Conservation (phyloP, 2,329 filamentous ascomycete species). For the Colletotrichum zoysiae region DNA sequence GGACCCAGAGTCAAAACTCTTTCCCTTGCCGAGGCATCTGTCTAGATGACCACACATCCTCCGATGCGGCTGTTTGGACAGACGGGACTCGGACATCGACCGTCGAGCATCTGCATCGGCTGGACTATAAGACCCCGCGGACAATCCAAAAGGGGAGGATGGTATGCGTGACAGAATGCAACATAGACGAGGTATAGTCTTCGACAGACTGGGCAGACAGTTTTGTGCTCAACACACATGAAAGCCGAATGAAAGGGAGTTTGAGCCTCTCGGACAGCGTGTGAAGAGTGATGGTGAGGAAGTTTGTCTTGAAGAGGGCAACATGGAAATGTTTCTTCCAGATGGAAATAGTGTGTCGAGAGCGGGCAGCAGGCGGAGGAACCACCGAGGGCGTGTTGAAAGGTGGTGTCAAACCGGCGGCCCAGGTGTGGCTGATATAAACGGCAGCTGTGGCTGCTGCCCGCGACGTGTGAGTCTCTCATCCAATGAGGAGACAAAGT, state of each 20-base stretch:
- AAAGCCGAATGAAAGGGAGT: conserved; percentile 51
- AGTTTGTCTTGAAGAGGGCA: conserved; percentile 23
- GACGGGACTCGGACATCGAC: conserved; percentile 69
- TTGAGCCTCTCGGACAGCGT: conserved; percentile 17
- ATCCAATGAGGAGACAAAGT: conserved; percentile 26
- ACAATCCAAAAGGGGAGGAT: conserved; percentile 62
- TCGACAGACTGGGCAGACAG: conserved; percentile 70
- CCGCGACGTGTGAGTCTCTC: conserved; percentile 22
- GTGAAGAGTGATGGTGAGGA: conserved; percentile 18
- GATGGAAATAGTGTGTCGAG: conserved; percentile 5
- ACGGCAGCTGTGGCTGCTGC: conserved; percentile 41
- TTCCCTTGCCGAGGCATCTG: conserved; percentile 6
- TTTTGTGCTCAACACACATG: conserved; percentile 71
- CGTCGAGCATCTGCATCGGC: conserved; percentile 63
- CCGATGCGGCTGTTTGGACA: conserved; percentile 70
- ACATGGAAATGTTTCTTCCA: conserved; percentile 37
- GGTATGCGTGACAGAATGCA: conserved; percentile 66
- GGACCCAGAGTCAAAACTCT: conserved; percentile 9
- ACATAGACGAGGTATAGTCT: conserved; percentile 71
- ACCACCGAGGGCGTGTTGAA: conserved; percentile 24
- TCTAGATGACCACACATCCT: conserved; percentile 66
- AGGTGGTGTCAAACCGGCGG: conserved; percentile 20
- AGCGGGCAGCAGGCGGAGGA: conserved; percentile 23
- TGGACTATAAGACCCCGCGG: conserved; percentile 57
- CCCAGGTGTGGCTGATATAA: conserved; percentile 42